A percentile compares a stretch with the other conserved stretches of the same genome.
Conservation (phyloP, 768 basidiomycete species). For the Suillus tomentosus region DNA sequence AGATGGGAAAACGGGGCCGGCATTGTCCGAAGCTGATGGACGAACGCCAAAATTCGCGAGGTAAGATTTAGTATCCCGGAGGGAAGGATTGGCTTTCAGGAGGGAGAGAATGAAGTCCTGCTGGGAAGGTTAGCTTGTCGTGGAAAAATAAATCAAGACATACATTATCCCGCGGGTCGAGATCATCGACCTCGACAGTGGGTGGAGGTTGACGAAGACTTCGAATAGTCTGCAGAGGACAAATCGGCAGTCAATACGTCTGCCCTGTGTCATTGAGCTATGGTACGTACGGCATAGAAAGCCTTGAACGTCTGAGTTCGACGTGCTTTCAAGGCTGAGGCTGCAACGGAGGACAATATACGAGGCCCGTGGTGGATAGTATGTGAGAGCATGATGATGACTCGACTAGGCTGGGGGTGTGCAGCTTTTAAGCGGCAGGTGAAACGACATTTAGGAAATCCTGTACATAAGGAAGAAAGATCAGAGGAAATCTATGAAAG, state of each 20-base stretch:
- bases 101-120: conserved; percentile 98
- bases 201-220: conserved; percentile 26
- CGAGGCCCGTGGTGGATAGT: conserved; percentile 30
- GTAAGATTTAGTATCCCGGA: conserved; percentile 88
- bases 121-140: conserved; percentile 15
- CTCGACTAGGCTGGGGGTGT: conserved; percentile 7
- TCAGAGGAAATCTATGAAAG: conserved; percentile 4
- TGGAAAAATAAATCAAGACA: conserved; percentile 17
- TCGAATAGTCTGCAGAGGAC: conserved; percentile 28
- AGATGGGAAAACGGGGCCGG: conserved; percentile 25
- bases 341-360: conserved; percentile 26
- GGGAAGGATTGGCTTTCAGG: conserved; percentile 87
- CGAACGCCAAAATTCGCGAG: conserved; percentile 87
- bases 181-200: conserved; percentile 27
- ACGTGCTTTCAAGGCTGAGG: conserved; percentile 36
- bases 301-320: conserved; percentile 49
- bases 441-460: conserved; percentile 9
- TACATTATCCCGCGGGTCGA: conserved; percentile 51
- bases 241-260: conserved; percentile 22
- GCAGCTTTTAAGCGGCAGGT: conserved; percentile 23
- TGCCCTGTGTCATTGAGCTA: no score
- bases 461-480: conserved; percentile 9
- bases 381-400: conserved; percentile 45
- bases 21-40: conserved; percentile 39
- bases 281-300: conserved; percentile 54